Base-by-base conservation (phyloP, 129 eudicot species). In the Glebionis coronaria region DNA sequence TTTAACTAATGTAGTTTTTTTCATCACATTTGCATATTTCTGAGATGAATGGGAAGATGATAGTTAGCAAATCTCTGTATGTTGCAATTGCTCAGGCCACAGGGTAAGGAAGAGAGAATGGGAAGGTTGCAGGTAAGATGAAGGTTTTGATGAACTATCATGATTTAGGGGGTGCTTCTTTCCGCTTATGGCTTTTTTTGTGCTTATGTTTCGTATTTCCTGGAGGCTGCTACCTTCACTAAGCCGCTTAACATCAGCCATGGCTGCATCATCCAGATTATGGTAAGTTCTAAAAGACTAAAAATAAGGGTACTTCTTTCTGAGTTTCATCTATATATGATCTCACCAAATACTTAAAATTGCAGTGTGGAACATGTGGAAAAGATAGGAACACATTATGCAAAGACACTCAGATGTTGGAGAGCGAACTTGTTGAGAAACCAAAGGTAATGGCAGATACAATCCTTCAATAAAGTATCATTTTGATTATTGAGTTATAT, bases 341-440 rank as follows among this genome's bases (percentile, higher is more conserved):
- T 1, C 50, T 49, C 14, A 55, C 38, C 1, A 18, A 42, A 44
- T 70, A 52, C 27, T 27, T 11, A 11, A 66, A 50, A 13, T 16
- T 74, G 65, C 83, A 88, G 98, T 8, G 91, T 88, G 67, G 96
- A 83, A 81, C 96, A 92, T n/a, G 83, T 84, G 54, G 98, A 92
- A 61, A 83, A 92, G 77, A 79, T 92, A 25, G 98, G 98, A 67
- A 76, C 84, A 53, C 98, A 92, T 76, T 92, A 92, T 75, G 80
- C 79, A 68, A 89, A 84, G 59, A 92, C 98, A 3, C 85, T 92
- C 9, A 84, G 91, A 79, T 80, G 38, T 49, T 92, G 98, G 98
- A 79, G 95, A 69, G 75, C 82, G 18, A 85, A 88, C 74, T 92
- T 92, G 70, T 21, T 83, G 78, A 80, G 66, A 68, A 87, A 86